phyloP scores from a whole-genome alignment of 1,139 yeast genomes.

The Blastobotrys indianensis region DNA sequence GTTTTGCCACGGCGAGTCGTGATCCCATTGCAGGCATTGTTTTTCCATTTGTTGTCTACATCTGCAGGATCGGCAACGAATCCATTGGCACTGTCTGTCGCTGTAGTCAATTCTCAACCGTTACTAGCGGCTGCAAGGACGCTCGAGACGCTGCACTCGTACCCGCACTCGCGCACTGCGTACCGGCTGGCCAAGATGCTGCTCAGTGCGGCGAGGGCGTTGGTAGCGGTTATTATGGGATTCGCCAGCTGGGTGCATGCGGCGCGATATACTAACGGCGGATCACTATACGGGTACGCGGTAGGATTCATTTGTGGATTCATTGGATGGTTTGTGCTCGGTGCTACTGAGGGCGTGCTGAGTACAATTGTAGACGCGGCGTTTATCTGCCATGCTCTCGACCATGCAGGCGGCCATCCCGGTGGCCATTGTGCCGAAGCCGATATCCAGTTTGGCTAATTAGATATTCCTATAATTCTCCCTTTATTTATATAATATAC shows the following conservation, averaged over 20 bases:
- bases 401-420: constrained; percentile 24
- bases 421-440: constrained; percentile 35
- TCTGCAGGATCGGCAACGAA: constrained; percentile 30
- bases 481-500: neutral
- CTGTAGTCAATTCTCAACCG: constrained; percentile 33
- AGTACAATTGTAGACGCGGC: constrained; percentile 38
- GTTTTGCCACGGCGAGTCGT: constrained; percentile 33
- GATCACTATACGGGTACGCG: constrained; percentile 37
- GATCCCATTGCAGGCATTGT: constrained; percentile 23
- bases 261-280: constrained; percentile 30
- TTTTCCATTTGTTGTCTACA: constrained; percentile 28
- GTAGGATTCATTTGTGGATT: constrained; percentile 38
- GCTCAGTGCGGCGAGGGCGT: constrained; percentile 35
- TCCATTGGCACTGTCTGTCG: constrained; percentile 37
- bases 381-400: constrained; percentile 36
- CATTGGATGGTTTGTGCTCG: constrained; percentile 41
- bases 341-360: constrained; percentile 40
- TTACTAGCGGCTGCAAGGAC: constrained; percentile 32
- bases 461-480: neutral
- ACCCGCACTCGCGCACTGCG: constrained; percentile 24
- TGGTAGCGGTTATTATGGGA: constrained; percentile 36
- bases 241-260: constrained; percentile 40
- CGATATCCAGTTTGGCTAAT: constrained; percentile 16
- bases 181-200: constrained; percentile 37
- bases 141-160: constrained; percentile 22